Base-by-base conservation (phyloP, 768 basidiomycete genomes). In the Lyophyllum semitale region DNA sequence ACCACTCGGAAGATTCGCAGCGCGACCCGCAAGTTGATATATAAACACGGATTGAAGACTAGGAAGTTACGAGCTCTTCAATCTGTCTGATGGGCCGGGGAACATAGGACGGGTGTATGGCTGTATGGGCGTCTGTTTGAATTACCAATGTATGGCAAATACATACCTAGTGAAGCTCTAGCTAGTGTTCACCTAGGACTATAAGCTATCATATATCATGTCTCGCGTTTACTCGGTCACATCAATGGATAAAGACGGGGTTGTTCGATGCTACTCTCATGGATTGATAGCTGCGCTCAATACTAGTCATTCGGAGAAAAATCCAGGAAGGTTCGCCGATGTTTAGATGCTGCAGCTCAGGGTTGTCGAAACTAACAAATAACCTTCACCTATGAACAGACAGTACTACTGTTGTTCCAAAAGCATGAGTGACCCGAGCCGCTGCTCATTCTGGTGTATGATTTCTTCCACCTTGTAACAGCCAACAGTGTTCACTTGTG, bases 391-490 rank as follows among this genome's bases (percentile, higher is more conserved):
- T 4, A 9, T n/a, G 18, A 18, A 7, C 69, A 57, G 68, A 49
- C 2, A 60, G 43, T 82, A 74, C 65, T 80, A 74, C 47, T 40
- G 35, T n/a, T 82, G 80, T 52, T 41, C 62, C 6, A 67, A 67
- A 51, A n/a, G 49, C 41, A 37, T 41, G 18, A 60, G 57, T 32
- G 61, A 67, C 32, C 57, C 63, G 8, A 57, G 63, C 11, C 62
- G 57, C 13, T 77, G 76, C 55, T 33, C 45, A 0, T 82, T 77
- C 54, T 81, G 68, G 30, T 62, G 79, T 79, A 58, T 23, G 68
- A 57, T 15, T 37, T 33, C 33, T n/a, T 32, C 25, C 23, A 15
- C 22, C 18, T 55, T 12, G 48, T 32, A 15, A n/a, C n/a, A n/a
- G 37, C 48, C 30, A 7, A 33, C 33, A 18, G 25, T 41, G 20